Evolutionary conservation across 495 filamentous ascomycete genomes (phyloP), one percentile per base, ranked within the genome.

Genomic region (Aspergillus affinis): DNA sequence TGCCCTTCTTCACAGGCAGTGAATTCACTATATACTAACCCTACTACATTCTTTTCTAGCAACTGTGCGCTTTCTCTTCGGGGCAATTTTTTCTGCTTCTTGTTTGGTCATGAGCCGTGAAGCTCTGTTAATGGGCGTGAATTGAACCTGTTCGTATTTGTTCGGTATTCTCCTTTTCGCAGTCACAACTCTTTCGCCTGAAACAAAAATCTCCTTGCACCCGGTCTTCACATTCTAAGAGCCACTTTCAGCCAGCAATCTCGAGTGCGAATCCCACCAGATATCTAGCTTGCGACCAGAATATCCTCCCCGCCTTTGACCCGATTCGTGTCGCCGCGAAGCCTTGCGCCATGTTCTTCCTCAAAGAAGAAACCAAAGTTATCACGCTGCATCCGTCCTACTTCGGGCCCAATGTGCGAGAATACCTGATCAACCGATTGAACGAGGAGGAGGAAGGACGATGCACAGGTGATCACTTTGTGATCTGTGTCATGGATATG

Each of bases 331-430:
- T 29, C 36, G 53, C 45, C 12, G 48, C 51, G n/a, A 23, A 44
- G 36, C 55, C 29, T 27, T 53, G 55, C 65, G 58, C 54, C 51
- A 98, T 98, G 94, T 98, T 97, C 73, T 98, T 98, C 80, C 89
- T 98, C 67, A 89, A 96, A 75, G 90, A 95, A 63, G 88, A 98
- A 70, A 91, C 96, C 77, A 91, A 92, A 67, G 84, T 87, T 63
- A 93, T 98, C 62, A 90, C 90, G 54, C 84, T 98, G 65, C 95
- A 98, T 72, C 94, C 94, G 32, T 97, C 94, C 26, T 98, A 92
- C 77, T 98, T 98, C 70, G 91, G 91, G 58, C 85, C 89, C 44
- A 89, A 92, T 66, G 92, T 96, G 82, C 87, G 90, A 55, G 89
- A 95, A 55, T 87, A 95, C 67, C 86, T 98, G 8, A 91, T 88